Conservation (phyloP, 2,329 filamentous ascomycete genomes). For the Claviceps capensis region DNA sequence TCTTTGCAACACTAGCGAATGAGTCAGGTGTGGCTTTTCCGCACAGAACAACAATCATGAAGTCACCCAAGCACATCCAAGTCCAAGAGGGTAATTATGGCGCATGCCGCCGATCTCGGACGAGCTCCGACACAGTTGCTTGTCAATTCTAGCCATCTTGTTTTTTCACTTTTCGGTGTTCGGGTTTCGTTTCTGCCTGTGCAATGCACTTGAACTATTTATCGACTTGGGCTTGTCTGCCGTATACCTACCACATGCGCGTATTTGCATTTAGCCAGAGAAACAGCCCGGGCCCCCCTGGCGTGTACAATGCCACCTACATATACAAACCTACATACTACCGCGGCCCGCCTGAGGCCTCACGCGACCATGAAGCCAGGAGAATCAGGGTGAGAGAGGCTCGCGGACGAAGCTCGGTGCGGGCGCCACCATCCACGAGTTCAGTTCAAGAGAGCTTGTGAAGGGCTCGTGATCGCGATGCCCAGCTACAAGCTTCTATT, state of each 20-base stretch:
- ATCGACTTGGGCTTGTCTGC: neutral
- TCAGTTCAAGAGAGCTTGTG: too few species aligned
- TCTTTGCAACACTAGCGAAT: neutral
- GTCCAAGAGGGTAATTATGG: neutral
- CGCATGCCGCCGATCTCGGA: conserved; percentile 7
- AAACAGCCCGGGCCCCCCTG: conserved; percentile 1
- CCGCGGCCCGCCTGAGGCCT: too few species aligned
- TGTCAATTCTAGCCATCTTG: neutral
- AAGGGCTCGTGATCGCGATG: too few species aligned
- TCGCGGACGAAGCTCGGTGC: too few species aligned
- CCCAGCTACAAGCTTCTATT: neutral
- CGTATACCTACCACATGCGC: neutral
- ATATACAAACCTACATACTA: too few species aligned
- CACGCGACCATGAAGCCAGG: too few species aligned
- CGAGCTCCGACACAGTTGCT: conserved; percentile 4
- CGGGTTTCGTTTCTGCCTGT: conserved; percentile 1
- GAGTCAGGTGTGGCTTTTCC: neutral
- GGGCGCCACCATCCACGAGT: too few species aligned
- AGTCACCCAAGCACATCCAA: neutral
- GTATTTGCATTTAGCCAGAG: conserved; percentile 6
- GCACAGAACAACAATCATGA: neutral
- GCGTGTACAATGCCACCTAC: neutral
- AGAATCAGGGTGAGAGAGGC: too few species aligned
- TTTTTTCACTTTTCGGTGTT: neutral
- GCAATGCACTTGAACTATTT: neutral